Base-by-base conservation (phyloP, 2,329 filamentous ascomycete species). In the Tolypocladium ophioglossoides region DNA sequence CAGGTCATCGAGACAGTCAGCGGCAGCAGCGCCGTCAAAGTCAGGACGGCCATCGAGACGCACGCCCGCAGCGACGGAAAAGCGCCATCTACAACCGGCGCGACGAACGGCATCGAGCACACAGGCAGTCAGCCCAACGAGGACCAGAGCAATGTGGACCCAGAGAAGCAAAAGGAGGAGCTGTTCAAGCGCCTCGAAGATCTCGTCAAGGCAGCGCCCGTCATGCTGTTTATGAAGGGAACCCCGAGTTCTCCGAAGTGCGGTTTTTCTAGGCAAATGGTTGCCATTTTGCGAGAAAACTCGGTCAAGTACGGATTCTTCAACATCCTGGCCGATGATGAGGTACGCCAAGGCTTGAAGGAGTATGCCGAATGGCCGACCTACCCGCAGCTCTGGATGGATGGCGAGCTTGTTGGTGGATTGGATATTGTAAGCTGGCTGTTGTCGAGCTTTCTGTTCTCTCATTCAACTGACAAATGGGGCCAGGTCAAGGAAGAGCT, bases 141-240 rank as follows among this genome's bases (percentile, higher is more conserved):
- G 40, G 54, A 55, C n/a, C 69, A 72, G 53, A 66, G 64, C 12
- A 60, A 65, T 4, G 60, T 61, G 14, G 78, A 83, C 56, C 76
- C 74, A 9, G 78, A 74, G 54, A 79, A 84, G 70, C 79, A 80
- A 51, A 92, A 92, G 73, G 89, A 96, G 69, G 91, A 95, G 60
- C 75, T 99, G 53, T 85, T 90, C 70, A 85, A 87, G 69, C 80
- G 92, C 35, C 77, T 99, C 39, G 80, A 74, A 22, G 88, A 95
- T 62, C 79, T 99, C 38, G 92, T 97, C 61, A 95, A 92, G 75
- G 94, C 94, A 6, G 92, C 94, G 35, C 90, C 91, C 0, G 91
- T 99, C 35, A 99, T 99, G 94, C 78, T 99, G 32, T 99, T 99
- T 72, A 96, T 96, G 90, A 96, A 96, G 75, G 91, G 91, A n/a